These are phyloP conservation scores for Laetiporus sulphureus DNA, from an alignment of 1,284 basidiomycete species.

Conservation along the genomic window DNA sequence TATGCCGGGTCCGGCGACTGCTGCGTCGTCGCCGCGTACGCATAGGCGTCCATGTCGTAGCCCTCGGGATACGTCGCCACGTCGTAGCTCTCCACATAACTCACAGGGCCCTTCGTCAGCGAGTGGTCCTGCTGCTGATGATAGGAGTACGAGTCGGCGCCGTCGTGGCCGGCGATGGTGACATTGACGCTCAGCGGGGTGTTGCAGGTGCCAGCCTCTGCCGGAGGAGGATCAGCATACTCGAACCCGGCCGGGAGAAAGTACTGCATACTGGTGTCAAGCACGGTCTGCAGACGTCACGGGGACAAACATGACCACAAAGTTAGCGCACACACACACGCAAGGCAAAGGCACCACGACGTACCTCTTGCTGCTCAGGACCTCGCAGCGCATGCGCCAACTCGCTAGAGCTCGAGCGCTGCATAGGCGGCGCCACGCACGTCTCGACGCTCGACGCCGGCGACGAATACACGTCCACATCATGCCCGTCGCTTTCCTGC, in stretches of 20 bases:
- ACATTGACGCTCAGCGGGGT: too few species aligned
- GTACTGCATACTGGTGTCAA: not conserved
- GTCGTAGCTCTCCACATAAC: not conserved
- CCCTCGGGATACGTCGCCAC: not conserved
- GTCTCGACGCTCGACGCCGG: not conserved
- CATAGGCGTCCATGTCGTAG: slow-evolving; percentile 6
- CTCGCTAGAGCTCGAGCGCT: slow-evolving; percentile 14
- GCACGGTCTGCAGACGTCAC: not conserved
- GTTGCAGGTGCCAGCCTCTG: not conserved
- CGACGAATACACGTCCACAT: not conserved
- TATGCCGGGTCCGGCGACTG: slow-evolving; percentile 11
- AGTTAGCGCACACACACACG: too few species aligned
- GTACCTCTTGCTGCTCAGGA: slow-evolving; percentile 3
- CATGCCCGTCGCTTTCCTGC: not conserved
- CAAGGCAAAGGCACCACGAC: not conserved
- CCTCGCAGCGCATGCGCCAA: slow-evolving; percentile 17
- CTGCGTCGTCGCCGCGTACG: slow-evolving; percentile 10
- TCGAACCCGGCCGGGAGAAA: not conserved
- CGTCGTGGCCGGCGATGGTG: not conserved
- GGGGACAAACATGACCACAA: too few species aligned
- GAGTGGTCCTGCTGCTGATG: too few species aligned
- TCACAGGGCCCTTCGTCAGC: not conserved
- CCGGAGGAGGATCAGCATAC: slow-evolving; percentile 1
- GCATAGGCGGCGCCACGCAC: slow-evolving; percentile 10
- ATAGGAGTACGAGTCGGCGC: not conserved